These are phyloP conservation scores for Lactarius psammicola DNA, from an alignment of 768 basidiomycete species.

Conservation along the genomic window DNA sequence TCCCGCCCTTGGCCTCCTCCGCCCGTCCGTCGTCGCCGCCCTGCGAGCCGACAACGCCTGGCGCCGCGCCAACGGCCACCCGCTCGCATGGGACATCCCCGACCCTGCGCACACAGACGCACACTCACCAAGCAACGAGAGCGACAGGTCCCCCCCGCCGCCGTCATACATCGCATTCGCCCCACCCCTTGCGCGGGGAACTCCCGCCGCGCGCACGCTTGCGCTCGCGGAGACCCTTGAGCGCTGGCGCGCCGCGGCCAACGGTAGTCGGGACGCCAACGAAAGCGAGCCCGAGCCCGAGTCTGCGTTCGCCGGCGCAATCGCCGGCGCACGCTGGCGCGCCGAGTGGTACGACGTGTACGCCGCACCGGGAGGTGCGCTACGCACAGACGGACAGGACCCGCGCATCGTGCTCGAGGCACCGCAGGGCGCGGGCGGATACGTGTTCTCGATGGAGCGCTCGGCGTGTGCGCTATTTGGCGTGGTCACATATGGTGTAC, in stretches of 20 bases:
- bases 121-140: background rate
- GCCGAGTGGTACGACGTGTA: slow-evolving; percentile 81
- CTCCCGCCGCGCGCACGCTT: slow-evolving; percentile 50
- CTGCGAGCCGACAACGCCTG: slow-evolving; percentile 51
- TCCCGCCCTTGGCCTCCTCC: slow-evolving; percentile 61
- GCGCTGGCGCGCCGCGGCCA: slow-evolving; percentile 53
- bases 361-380: slow-evolving; percentile 61
- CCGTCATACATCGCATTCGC: slow-evolving; percentile 17
- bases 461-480: slow-evolving; percentile 89
- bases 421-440: slow-evolving; percentile 47
- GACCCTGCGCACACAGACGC: slow-evolving; percentile 18
- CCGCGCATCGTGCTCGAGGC: slow-evolving; percentile 34
- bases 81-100: slow-evolving; percentile 45
- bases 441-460: slow-evolving; percentile 86
- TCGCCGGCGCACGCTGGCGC: slow-evolving; percentile 81
- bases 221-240: slow-evolving; percentile 67
- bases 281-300: slow-evolving; percentile 50
- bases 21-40: slow-evolving; percentile 53
- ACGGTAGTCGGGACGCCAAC: background rate
- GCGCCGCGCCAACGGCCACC: slow-evolving; percentile 31
- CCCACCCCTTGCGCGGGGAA: slow-evolving; percentile 1
- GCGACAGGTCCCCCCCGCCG: background rate
- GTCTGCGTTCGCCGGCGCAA: slow-evolving; percentile 54
- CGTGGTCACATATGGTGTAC: slow-evolving; percentile 87
- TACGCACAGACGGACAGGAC: slow-evolving; percentile 39